Evolutionary conservation across 495 filamentous ascomycete species (phyloP).

Genomic region (Trichocladium antarcticum): DNA sequence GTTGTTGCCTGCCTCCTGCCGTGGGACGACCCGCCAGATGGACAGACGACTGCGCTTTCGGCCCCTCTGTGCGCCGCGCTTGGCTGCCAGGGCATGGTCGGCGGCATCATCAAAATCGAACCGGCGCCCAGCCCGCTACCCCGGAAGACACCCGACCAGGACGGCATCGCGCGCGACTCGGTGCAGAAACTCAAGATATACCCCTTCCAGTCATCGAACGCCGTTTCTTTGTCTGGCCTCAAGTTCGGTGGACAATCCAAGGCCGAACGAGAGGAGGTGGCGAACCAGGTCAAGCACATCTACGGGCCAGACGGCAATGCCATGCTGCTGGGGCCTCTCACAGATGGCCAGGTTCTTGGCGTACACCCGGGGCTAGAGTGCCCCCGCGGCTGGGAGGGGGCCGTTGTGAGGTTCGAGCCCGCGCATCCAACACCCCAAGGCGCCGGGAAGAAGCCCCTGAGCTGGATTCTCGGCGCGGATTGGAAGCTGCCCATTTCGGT

Average conservation of each 20-base stretch:
- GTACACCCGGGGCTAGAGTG: slow-evolving; percentile 29
- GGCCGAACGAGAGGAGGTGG: slow-evolving; percentile 57
- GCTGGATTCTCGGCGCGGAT: slow-evolving; percentile 71
- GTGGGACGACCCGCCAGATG: slow-evolving; percentile 84
- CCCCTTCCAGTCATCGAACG: slow-evolving; percentile 53
- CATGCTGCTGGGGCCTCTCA: slow-evolving; percentile 75
- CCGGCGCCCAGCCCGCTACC: slow-evolving; percentile 36
- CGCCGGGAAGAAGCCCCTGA: slow-evolving; percentile 40
- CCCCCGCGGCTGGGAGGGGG: slow-evolving; percentile 53
- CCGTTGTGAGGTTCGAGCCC: slow-evolving; percentile 65
- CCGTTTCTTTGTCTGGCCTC: slow-evolving; percentile 50
- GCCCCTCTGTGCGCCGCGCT: slow-evolving; percentile 60
- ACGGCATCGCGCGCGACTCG: slow-evolving; percentile 22
- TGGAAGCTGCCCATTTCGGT: slow-evolving; percentile 59
- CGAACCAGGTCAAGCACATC: slow-evolving; percentile 43
- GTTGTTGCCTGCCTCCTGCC: slow-evolving; percentile 61
- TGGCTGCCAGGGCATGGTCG: slow-evolving; percentile 59
- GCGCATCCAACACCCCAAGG: slow-evolving; percentile 33
- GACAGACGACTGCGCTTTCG: slow-evolving; percentile 65
- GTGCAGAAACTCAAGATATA: slow-evolving; percentile 56
- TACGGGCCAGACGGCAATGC: slow-evolving; percentile 47
- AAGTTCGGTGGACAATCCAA: slow-evolving; percentile 85
- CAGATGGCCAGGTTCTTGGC: slow-evolving; percentile 70
- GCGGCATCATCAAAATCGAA: slow-evolving; percentile 79
- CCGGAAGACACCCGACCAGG: slow-evolving; percentile 22